These are phyloP conservation scores for Xylaria hypoxylon DNA, from an alignment of 2,329 filamentous ascomycete genomes.

Conservation along the genomic window DNA sequence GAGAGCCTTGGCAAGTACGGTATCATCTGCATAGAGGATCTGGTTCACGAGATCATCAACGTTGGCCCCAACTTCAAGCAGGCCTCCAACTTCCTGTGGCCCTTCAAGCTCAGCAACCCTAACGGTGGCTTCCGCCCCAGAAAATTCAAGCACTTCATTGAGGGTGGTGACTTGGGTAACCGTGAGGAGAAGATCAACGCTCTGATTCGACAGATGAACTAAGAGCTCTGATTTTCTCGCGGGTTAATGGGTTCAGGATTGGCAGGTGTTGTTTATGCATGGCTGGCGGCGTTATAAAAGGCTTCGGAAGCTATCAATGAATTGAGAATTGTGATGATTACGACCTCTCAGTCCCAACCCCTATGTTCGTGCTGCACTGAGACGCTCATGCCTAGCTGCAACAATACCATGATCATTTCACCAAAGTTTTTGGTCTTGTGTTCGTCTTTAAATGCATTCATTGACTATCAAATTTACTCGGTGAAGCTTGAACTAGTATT, in stretches of 20 bases:
- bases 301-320: slow-evolving; percentile 52
- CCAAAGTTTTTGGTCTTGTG: neutral
- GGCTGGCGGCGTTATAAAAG: slow-evolving; percentile 52
- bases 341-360: slow-evolving; percentile 42
- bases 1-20: slow-evolving; percentile 96
- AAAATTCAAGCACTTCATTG: slow-evolving; percentile 99
- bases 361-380: slow-evolving; percentile 36
- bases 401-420: slow-evolving; percentile 43
- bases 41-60: slow-evolving; percentile 99
- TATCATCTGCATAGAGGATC: slow-evolving; percentile 99
- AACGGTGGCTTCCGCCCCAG: slow-evolving; percentile 94
- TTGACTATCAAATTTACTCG: neutral
- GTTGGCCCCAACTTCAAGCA: slow-evolving; percentile 99
- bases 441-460: neutral
- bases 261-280: slow-evolving; percentile 52
- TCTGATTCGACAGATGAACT: slow-evolving; percentile 99
- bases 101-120: slow-evolving; percentile 99
- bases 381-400: slow-evolving; percentile 35
- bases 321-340: slow-evolving; percentile 52
- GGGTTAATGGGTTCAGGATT: slow-evolving; percentile 49
- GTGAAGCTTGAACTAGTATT: neutral
- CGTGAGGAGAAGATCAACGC: slow-evolving; percentile 98
- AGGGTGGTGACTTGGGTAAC: slow-evolving; percentile 99
- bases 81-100: slow-evolving; percentile 99
- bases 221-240: slow-evolving; percentile 54